Evolutionary conservation across 2,329 filamentous ascomycete species (phyloP).

Genomic region (Corinectria fuckeliana): DNA sequence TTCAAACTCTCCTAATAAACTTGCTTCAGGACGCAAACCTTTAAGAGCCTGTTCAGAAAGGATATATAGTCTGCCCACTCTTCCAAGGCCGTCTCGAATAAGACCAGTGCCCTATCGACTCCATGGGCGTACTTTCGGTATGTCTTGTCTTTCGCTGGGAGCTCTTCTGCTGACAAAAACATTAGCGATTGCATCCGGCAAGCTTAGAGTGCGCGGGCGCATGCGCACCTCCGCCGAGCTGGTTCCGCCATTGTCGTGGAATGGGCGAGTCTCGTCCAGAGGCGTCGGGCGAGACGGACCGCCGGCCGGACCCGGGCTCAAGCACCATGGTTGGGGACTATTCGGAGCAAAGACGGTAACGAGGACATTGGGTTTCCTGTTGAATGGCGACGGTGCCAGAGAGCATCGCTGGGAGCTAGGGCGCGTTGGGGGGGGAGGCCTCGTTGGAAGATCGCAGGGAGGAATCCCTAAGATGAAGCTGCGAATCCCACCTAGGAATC

Average conservation of each 20-base stretch:
- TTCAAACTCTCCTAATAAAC: no score
- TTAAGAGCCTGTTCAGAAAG: slow-evolving; percentile 87
- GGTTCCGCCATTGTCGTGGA: slow-evolving; percentile 77
- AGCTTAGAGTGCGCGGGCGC: neutral
- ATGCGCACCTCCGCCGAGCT: slow-evolving; percentile 75
- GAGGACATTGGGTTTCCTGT: slow-evolving; percentile 33
- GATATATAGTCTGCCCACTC: slow-evolving; percentile 99
- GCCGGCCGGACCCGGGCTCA: slow-evolving; percentile 63
- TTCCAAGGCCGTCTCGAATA: slow-evolving; percentile 92
- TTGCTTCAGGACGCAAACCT: slow-evolving; percentile 59
- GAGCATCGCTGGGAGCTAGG: slow-evolving; percentile 24
- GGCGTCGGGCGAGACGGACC: slow-evolving; percentile 77
- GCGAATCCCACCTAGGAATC: slow-evolving; percentile 33
- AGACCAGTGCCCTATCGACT: slow-evolving; percentile 83
- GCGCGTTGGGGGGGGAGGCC: slow-evolving; percentile 8
- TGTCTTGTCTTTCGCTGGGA: slow-evolving; percentile 65
- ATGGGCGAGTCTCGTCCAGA: slow-evolving; percentile 82
- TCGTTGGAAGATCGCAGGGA: slow-evolving; percentile 18
- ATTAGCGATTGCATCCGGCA: slow-evolving; percentile 14
- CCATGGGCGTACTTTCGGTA: slow-evolving; percentile 90
- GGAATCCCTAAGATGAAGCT: slow-evolving; percentile 27
- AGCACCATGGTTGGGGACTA: slow-evolving; percentile 62
- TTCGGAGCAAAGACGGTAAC: slow-evolving; percentile 20
- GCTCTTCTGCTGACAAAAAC: slow-evolving; percentile 55
- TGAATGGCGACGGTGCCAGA: slow-evolving; percentile 18